Base-by-base conservation (phyloP, 306 rosid genomes). In the Cicer cuneatum region DNA sequence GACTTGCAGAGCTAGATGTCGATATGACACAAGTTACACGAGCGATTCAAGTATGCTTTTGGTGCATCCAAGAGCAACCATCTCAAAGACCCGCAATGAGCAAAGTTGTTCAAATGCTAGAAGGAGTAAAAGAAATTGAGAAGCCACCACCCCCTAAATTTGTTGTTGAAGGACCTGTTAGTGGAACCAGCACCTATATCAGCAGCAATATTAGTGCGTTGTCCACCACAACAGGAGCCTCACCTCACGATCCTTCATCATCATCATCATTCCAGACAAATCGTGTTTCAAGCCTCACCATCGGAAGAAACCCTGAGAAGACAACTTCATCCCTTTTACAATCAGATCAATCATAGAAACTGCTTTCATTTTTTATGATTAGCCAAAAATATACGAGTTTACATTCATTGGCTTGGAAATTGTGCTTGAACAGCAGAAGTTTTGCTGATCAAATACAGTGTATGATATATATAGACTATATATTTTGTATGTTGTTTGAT, bases 1-100 rank as follows among this genome's bases (percentile, higher is more conserved):
- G 92, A 75, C 79, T 90, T 8, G 76, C 37, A 24, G 82, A 69
- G 12, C 75, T 65, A 66, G 97, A 81, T 37, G 62, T 93, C 19
- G 85, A 93, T 46, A 75, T 89, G 87, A 92, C 84, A 56, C 90
- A 90, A 84, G 87, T 84, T 18, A 71, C 3, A 48, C 79, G 97
- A 68, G 88, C 85, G 2, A 72, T 93, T 80, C 80, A 83, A 39
- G 92, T 88, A 29, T 64, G 92, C 78, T 93, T 93, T 75, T 90
- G 96, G 98, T 93, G 98, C 92, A 90, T 90, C 47, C 98, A 90
- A 59, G 96, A 90, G 72, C 97, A 82, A 47, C 96, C 98, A 3
- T 89, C 88, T 38, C 87, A 80, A 46, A 85, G 98, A 76, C 98
- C 98, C 16, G 77, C 42, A 19, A 93, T 93, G 96, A 90, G 92